Percentiles rank a stretch among this genome's conserved stretches.
phyloP scores from a whole-genome alignment of 169 alveolate species.

The Plasmodium gallinaceum region DNA sequence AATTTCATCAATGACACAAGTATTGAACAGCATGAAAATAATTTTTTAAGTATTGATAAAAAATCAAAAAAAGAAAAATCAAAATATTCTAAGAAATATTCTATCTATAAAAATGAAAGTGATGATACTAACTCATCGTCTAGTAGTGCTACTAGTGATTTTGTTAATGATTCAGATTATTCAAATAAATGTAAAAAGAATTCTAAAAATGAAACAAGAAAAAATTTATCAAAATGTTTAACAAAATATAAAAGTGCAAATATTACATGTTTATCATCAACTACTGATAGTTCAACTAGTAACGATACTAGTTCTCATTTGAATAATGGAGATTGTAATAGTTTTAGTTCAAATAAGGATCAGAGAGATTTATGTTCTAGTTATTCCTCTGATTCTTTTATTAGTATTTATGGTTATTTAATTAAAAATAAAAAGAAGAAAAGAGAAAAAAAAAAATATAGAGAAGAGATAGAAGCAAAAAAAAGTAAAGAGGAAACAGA shows the following conservation, averaged over 20 bases:
- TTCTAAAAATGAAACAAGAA: slow-evolving; percentile 11
- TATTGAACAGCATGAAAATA: slow-evolving; percentile 1
- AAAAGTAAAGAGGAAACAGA: not conserved
- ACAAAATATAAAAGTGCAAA: slow-evolving; percentile 20
- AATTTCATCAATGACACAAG: slow-evolving; percentile 26
- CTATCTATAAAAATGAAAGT: slow-evolving; percentile 45
- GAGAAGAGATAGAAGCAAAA: not conserved
- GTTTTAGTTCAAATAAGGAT: slow-evolving; percentile 51
- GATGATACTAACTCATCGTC: slow-evolving; percentile 48
- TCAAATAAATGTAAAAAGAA: slow-evolving; percentile 24
- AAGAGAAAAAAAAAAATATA: not conserved
- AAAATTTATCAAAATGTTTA: not conserved
- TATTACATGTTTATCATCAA: slow-evolving; percentile 27
- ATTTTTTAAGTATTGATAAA: not conserved
- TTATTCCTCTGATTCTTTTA: slow-evolving; percentile 40
- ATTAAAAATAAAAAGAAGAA: slow-evolving; percentile 39
- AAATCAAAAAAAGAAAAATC: slow-evolving; percentile 15
- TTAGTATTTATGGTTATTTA: slow-evolving; percentile 64
- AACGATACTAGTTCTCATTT: slow-evolving; percentile 37
- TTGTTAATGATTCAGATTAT: slow-evolving; percentile 19
- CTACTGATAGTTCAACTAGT: slow-evolving; percentile 63
- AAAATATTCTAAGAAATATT: not conserved
- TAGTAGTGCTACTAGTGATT: slow-evolving; percentile 41
- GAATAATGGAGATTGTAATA: slow-evolving; percentile 36
- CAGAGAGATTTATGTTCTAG: slow-evolving; percentile 20